phyloP scores from a whole-genome alignment of 305 asterid genomes.

The Fraxinus dipetala region DNA sequence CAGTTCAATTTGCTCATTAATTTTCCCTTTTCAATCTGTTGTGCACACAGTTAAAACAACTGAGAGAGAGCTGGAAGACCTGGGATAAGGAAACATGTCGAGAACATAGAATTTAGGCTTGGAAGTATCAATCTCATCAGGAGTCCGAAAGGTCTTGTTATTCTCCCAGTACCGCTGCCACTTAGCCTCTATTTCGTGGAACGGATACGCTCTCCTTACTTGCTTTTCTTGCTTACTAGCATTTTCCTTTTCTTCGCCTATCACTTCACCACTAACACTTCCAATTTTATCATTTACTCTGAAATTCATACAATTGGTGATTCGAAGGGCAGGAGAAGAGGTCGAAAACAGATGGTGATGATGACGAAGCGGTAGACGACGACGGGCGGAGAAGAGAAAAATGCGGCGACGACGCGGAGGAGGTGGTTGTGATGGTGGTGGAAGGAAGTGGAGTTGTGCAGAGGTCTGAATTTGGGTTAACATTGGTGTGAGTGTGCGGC shows the following conservation, averaged over 20 bases:
- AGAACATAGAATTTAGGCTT: slow-evolving; percentile 94
- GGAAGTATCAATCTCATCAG: slow-evolving; percentile 81
- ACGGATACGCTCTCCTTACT: slow-evolving; percentile 76
- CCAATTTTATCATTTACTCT: slow-evolving; percentile 2
- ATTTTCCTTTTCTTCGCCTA: slow-evolving; percentile 18
- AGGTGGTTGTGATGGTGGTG: slow-evolving; percentile 34
- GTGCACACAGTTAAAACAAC: neutral
- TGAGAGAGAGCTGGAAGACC: slow-evolving; percentile 36
- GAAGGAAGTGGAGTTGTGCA: slow-evolving; percentile 31
- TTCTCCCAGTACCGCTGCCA: slow-evolving; percentile 94
- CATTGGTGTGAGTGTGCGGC: slow-evolving; percentile 37
- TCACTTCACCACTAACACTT: neutral
- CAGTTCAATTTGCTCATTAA: neutral
- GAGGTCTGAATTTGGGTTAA: slow-evolving; percentile 48
- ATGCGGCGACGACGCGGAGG: slow-evolving; percentile 28
- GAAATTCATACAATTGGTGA: slow-evolving; percentile 29
- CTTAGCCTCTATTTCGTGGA: slow-evolving; percentile 76
- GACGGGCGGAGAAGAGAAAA: slow-evolving; percentile 8
- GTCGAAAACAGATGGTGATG: slow-evolving; percentile 19
- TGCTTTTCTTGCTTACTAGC: slow-evolving; percentile 22
- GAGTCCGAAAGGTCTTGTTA: slow-evolving; percentile 74
- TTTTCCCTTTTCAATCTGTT: neutral
- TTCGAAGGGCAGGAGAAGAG: slow-evolving; percentile 29
- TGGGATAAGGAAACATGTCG: slow-evolving; percentile 98
- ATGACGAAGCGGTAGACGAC: slow-evolving; percentile 22